These are phyloP conservation scores for Cicer chorassanicum DNA, from an alignment of 306 rosid genomes.

Conservation along the genomic window DNA sequence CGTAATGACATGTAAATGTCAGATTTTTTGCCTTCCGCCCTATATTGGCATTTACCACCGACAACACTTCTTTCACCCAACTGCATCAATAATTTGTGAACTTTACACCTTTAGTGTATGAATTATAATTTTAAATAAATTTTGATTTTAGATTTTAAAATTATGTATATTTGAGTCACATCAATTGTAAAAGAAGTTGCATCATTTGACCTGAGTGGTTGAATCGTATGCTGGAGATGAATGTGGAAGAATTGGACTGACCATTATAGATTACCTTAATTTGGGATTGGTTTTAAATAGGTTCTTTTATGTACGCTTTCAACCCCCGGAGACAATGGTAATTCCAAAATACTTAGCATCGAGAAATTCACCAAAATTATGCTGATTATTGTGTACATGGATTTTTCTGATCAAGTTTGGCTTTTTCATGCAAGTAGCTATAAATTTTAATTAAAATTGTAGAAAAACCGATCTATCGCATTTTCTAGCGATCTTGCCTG, in stretches of 20 bases:
- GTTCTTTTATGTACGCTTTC: not conserved
- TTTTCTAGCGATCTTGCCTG: conserved; percentile 14
- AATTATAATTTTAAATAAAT: not conserved
- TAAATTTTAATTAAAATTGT: not conserved
- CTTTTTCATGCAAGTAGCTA: not conserved
- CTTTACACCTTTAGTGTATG: conserved; percentile 18
- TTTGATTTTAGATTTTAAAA: conserved; percentile 3
- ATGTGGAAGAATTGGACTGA: conserved; percentile 14
- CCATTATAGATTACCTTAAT: not conserved
- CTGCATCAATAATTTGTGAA: conserved; percentile 19
- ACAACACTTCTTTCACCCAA: conserved; percentile 20
- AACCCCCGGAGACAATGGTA: not conserved
- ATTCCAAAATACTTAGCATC: not conserved
- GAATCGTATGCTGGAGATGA: conserved; percentile 10
- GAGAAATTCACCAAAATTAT: conserved; percentile 5
- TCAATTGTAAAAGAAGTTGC: conserved; percentile 6
- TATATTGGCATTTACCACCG: no score
- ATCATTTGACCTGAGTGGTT: not conserved
- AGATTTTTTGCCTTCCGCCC: no score
- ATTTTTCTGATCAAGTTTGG: conserved; percentile 27
- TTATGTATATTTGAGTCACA: conserved; percentile 15
- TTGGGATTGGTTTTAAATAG: conserved; percentile 1
- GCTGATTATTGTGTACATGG: conserved; percentile 14
- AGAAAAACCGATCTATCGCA: not conserved
- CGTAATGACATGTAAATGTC: no score